These are phyloP conservation scores for Erucastrum elatum DNA, from an alignment of 345 rosid species.

Conservation along the genomic window DNA sequence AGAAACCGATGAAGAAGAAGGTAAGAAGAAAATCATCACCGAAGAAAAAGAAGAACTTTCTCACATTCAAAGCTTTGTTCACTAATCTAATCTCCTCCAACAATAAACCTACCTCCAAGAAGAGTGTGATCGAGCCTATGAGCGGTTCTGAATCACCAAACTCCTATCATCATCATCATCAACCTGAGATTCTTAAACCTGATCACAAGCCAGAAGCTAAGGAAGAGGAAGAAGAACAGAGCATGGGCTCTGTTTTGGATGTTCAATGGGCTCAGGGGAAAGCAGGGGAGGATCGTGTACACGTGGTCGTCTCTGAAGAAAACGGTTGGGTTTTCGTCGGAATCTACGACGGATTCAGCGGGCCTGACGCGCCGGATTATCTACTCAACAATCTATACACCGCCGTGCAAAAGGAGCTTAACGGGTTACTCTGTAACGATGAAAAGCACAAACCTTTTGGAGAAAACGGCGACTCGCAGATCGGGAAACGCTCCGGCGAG, in stretches of 20 bases:
- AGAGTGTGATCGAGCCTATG: slow-evolving; percentile 49
- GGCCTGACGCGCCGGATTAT: slow-evolving; percentile 93
- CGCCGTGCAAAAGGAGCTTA: slow-evolving; percentile 69
- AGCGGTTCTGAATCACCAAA: slow-evolving; percentile 44
- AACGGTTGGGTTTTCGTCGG: slow-evolving; percentile 88
- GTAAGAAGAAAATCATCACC: slow-evolving; percentile 9
- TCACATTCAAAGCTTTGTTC: slow-evolving; percentile 39
- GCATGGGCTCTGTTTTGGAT: slow-evolving; percentile 47
- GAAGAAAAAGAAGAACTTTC: slow-evolving; percentile 32
- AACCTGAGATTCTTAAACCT: slow-evolving; percentile 22
- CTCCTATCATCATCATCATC: slow-evolving; percentile 25
- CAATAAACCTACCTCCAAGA: slow-evolving; percentile 43
- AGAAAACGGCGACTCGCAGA: background rate
- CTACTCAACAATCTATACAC: slow-evolving; percentile 63
- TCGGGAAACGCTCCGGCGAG: background rate
- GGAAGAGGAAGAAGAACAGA: slow-evolving; percentile 33
- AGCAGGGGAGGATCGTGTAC: slow-evolving; percentile 96
- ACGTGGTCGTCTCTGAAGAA: slow-evolving; percentile 83
- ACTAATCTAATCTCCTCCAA: slow-evolving; percentile 52
- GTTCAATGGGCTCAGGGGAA: slow-evolving; percentile 96
- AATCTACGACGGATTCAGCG: slow-evolving; percentile 91
- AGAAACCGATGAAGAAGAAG: slow-evolving; percentile 48
- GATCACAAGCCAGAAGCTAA: slow-evolving; percentile 10
- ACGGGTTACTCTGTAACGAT: slow-evolving; percentile 63
- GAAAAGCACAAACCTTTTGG: slow-evolving; percentile 9